A percentile compares a stretch with the other conserved stretches of the same genome.
Conservation (phyloP, 257 asterid species). For the Solanum medicagineum region DNA sequence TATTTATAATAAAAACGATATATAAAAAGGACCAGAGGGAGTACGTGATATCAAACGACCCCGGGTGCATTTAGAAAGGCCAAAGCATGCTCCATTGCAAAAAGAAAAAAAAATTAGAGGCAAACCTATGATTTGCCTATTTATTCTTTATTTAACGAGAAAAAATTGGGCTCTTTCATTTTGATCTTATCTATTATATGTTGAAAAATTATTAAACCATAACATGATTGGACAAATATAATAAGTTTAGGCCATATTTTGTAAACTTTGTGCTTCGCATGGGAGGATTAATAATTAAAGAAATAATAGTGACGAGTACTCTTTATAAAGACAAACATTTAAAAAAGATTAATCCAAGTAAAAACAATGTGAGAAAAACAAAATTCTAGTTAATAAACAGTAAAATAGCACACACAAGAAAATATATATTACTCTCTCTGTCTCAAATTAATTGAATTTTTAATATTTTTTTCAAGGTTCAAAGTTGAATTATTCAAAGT, state of each 20-base stretch:
- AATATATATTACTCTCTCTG: background rate
- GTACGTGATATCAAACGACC: too few species aligned
- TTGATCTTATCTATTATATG: background rate
- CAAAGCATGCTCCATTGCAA: too few species aligned
- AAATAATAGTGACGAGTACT: background rate
- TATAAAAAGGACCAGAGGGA: too few species aligned
- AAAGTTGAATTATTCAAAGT: too few species aligned
- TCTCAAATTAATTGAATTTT: too few species aligned
- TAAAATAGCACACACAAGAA: background rate
- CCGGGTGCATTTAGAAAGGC: too few species aligned
- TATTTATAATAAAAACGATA: too few species aligned
- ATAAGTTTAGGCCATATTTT: background rate
- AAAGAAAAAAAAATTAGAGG: too few species aligned
- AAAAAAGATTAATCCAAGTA: background rate
- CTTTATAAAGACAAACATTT: background rate
- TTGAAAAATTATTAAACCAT: background rate
- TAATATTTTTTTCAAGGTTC: too few species aligned
- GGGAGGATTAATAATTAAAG: background rate
- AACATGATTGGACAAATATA: background rate
- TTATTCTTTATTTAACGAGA: background rate
- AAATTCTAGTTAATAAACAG: background rate
- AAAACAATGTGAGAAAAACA: background rate
- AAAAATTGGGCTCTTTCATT: background rate
- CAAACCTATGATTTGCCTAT: too few species aligned
- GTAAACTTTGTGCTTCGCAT: background rate